A percentile compares a stretch with the other conserved stretches of the same genome.
Conservation (phyloP, 306 rosid genomes). For the Vigna reflexopilosa region DNA sequence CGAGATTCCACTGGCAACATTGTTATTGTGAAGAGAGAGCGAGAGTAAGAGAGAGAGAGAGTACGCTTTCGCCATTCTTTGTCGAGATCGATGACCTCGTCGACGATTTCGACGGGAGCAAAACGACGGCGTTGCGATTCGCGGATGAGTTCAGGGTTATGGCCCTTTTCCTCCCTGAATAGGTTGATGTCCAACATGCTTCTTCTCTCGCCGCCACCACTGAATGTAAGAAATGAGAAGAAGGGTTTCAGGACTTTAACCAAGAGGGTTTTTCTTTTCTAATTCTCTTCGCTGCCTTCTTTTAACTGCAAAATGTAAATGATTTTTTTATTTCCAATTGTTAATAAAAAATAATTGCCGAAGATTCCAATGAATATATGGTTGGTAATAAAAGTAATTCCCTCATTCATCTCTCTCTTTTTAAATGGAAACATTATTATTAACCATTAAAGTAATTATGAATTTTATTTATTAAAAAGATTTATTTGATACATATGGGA, state of each 20-base stretch:
- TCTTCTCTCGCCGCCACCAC: slow-evolving; percentile 1
- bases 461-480: too few relatives aligned
- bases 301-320: too few relatives aligned
- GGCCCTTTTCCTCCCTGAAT: slow-evolving; percentile 87
- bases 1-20: not conserved
- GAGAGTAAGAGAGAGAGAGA: not conserved
- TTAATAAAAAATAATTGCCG: too few relatives aligned
- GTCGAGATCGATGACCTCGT: slow-evolving; percentile 85
- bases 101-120: slow-evolving; percentile 74
- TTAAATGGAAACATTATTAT: too few relatives aligned
- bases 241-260: slow-evolving; percentile 23
- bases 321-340: too few relatives aligned
- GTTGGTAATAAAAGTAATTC: too few relatives aligned
- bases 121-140: slow-evolving; percentile 97
- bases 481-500: too few relatives aligned
- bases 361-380: too few relatives aligned
- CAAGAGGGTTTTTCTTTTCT: not conserved
- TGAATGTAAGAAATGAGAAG: not conserved
- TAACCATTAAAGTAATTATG: too few relatives aligned
- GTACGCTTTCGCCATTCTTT: slow-evolving; percentile 92
- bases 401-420: too few relatives aligned
- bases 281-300: too few relatives aligned
- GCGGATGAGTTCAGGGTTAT: slow-evolving; percentile 83
- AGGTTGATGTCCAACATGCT: slow-evolving; percentile 88
- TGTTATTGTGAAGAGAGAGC: not conserved